phyloP scores from a whole-genome alignment of 2,329 filamentous ascomycete genomes.

The Bipolaris bicolor region DNA sequence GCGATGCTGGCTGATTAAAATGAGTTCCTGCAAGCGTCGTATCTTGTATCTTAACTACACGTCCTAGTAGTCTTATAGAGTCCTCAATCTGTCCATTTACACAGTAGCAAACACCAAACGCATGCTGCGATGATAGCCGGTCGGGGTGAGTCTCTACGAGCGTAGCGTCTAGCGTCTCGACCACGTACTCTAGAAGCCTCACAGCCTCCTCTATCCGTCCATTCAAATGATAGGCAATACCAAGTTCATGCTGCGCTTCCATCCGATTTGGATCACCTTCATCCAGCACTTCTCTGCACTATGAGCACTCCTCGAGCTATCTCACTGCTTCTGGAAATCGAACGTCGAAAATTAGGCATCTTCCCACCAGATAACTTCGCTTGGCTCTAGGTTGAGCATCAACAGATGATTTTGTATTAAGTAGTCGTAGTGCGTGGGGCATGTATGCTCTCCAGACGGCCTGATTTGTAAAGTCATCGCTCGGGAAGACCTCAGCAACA shows the following conservation, averaged over 20 bases:
- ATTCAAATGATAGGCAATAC: background rate
- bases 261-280: constrained; percentile 2
- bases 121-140: constrained; percentile 16
- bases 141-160: constrained; percentile 13
- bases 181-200: constrained; percentile 15
- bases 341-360: background rate
- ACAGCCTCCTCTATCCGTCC: background rate
- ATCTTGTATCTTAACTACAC: constrained; percentile 1
- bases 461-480: constrained; percentile 11
- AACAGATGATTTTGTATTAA: constrained; percentile 1
- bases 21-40: no score
- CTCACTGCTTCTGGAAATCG: background rate
- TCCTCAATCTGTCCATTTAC: constrained; percentile 7
- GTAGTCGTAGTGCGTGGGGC: constrained; percentile 17
- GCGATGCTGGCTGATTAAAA: no score
- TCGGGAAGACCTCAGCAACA: constrained; percentile 19
- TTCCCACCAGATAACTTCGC: background rate
- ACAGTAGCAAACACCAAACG: background rate
- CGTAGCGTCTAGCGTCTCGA: constrained; percentile 6
- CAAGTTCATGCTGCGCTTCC: constrained; percentile 11
- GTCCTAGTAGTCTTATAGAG: constrained; percentile 14
- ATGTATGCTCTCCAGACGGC: constrained; percentile 20
- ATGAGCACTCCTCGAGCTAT: constrained; percentile 2
- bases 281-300: background rate
- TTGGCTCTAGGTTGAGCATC: background rate